These are phyloP conservation scores for Mycocentrospora acerina DNA, from an alignment of 2,329 filamentous ascomycete species.

Conservation along the genomic window DNA sequence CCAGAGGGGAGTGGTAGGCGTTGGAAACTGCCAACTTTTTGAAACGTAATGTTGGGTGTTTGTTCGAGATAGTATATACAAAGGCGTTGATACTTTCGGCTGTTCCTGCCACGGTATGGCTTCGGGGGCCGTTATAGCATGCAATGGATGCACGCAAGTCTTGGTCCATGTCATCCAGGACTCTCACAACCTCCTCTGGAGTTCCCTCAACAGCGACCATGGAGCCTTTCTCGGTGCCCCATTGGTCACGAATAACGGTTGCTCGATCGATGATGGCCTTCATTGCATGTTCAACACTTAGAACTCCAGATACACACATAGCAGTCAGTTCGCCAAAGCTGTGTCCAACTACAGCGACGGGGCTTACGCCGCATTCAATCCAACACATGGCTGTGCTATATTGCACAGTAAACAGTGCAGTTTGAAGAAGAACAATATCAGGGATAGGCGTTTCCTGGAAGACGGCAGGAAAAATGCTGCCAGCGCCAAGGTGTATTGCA, in stretches of 20 bases:
- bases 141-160: slow-evolving; percentile 44
- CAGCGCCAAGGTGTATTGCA: slow-evolving; percentile 1
- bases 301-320: slow-evolving; percentile 34
- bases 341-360: slow-evolving; percentile 35
- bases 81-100: slow-evolving; percentile 15
- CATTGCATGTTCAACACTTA: slow-evolving; percentile 36
- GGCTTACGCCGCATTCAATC: slow-evolving; percentile 19
- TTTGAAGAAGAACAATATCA: slow-evolving; percentile 25
- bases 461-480: slow-evolving; percentile 16
- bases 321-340: slow-evolving; percentile 46
- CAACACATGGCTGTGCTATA: slow-evolving; percentile 30
- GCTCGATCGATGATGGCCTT: slow-evolving; percentile 32
- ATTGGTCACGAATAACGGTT: slow-evolving; percentile 31
- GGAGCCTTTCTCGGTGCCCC: slow-evolving; percentile 38
- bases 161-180: slow-evolving; percentile 3
- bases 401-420: slow-evolving; percentile 35
- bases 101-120: slow-evolving; percentile 44
- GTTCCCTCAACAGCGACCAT: slow-evolving; percentile 33
- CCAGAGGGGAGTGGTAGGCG: slow-evolving; percentile 28
- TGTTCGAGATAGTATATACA: slow-evolving; percentile 9
- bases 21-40: slow-evolving; percentile 23
- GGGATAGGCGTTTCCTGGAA: slow-evolving; percentile 7
- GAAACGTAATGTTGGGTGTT: not conserved
- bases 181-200: not conserved
- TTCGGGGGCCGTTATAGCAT: slow-evolving; percentile 43